phyloP scores from a whole-genome alignment of 2,329 filamentous ascomycete species.

The Tolypocladium guangdongense region DNA sequence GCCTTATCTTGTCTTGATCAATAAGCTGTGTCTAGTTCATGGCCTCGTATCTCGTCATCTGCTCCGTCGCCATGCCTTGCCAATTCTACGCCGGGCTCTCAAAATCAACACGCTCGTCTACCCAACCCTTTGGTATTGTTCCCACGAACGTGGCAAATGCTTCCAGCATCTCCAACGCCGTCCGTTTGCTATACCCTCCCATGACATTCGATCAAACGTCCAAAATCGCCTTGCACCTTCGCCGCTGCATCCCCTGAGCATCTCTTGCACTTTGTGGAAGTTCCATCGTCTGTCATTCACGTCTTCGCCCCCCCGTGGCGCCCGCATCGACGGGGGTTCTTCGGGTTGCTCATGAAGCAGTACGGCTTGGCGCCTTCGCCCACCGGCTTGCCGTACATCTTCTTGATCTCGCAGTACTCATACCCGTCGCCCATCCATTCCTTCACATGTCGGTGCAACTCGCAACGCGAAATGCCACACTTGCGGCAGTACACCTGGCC shows the following conservation, averaged over 20 bases:
- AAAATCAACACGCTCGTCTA: neutral
- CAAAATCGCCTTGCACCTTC: neutral
- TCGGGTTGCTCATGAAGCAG: constrained; percentile 50
- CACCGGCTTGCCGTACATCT: constrained; percentile 42
- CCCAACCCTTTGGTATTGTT: neutral
- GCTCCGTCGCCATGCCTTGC: neutral
- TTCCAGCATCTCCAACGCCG: neutral
- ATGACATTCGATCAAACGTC: neutral
- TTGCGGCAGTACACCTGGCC: constrained; percentile 53
- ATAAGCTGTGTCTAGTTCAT: neutral
- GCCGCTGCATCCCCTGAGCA: neutral
- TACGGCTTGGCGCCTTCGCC: constrained; percentile 33
- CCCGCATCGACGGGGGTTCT: constrained; percentile 46
- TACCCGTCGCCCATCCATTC: constrained; percentile 45
- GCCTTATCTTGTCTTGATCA: neutral
- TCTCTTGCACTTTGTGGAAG: no score
- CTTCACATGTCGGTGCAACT: constrained; percentile 51
- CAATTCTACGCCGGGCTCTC: neutral
- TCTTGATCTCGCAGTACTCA: constrained; percentile 51
- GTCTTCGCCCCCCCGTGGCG: constrained; percentile 33
- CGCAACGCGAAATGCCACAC: constrained; percentile 49
- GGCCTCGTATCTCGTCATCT: neutral
- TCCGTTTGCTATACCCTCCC: neutral
- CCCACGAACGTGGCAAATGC: neutral
- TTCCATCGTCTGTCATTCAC: neutral